Conservation (phyloP, 345 rosid species). For the Firmiana major region DNA sequence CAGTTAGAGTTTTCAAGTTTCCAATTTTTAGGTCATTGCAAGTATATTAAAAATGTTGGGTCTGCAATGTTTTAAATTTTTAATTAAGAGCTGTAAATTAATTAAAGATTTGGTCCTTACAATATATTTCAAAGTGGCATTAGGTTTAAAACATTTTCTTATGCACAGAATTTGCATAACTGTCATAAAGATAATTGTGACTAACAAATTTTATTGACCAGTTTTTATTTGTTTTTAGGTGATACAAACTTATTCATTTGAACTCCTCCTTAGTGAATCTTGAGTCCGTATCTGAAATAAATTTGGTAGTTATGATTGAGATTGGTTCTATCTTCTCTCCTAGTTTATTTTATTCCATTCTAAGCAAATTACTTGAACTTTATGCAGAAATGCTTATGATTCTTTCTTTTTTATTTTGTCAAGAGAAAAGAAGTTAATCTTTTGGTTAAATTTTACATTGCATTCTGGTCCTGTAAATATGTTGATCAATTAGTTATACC, state of each 20-base stretch:
- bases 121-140: background rate
- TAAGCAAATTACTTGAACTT: background rate
- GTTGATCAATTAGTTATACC: background rate
- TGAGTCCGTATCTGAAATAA: background rate
- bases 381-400: background rate
- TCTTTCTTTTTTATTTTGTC: background rate
- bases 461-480: background rate
- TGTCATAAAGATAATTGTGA: background rate
- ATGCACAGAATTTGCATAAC: background rate
- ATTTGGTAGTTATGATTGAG: background rate
- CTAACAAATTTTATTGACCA: background rate
- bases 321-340: background rate
- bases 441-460: background rate
- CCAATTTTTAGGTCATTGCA: background rate
- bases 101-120: background rate
- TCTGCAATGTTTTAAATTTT: background rate
- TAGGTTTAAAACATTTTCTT: background rate
- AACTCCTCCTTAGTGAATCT: background rate
- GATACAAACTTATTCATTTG: background rate
- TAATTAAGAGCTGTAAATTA: background rate
- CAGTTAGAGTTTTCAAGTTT: background rate
- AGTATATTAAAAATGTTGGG: background rate
- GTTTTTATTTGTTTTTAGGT: background rate
- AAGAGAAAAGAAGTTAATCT: background rate
- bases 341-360: background rate